Base-by-base conservation (phyloP, 805 yeast genomes). In the Wickerhamiella dianesei region DNA sequence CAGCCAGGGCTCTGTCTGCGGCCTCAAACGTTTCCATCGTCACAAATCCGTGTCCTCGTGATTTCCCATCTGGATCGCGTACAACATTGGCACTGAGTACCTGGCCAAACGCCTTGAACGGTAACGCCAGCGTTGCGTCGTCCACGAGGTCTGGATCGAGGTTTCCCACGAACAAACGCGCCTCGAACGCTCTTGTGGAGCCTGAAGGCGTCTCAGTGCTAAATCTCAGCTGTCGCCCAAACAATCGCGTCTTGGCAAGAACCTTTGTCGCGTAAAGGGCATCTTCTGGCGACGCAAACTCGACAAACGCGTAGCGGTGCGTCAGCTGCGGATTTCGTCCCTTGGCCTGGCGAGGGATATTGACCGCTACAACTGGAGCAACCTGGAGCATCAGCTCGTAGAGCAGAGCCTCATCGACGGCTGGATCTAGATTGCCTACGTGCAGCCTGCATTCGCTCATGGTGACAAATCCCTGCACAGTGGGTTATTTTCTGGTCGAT, bases 271-370 rank as follows among this genome's bases (percentile, higher is more conserved):
- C 84, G 59, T 87, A 89, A 6, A 77, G 80, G 0, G 82, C 80
- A 55, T 86, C 96, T 17, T 64, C 68, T 2, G 65, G 64, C 14
- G 69, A 66, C 44, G 67, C 63, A 56, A 82, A 80, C 59, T 84
- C 92, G 1, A 82, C 81, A 64, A 92, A 89, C 8, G 94, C 96
- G 65, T 70, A 89, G 57, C 82, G 94, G 56, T 82, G 87, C 1
- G 73, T 67, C 51, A 85, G 72, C 19, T 32, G 21, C 3, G 44
- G 21, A 14, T 5, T n/a, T 5, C 20, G 20, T 8, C 41, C 41
- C 58, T 87, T 96, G 57, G 77, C 79, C 32, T 37, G 18, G 3
- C 39, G 37, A 4, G 96, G 96, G 52, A 92, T 68, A 50, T 80
- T 73, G 3, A 92, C 72, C 25, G 74, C 69, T 37, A 67, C 68